Conservation (phyloP, 768 basidiomycete genomes). For the Mycena vitilis region DNA sequence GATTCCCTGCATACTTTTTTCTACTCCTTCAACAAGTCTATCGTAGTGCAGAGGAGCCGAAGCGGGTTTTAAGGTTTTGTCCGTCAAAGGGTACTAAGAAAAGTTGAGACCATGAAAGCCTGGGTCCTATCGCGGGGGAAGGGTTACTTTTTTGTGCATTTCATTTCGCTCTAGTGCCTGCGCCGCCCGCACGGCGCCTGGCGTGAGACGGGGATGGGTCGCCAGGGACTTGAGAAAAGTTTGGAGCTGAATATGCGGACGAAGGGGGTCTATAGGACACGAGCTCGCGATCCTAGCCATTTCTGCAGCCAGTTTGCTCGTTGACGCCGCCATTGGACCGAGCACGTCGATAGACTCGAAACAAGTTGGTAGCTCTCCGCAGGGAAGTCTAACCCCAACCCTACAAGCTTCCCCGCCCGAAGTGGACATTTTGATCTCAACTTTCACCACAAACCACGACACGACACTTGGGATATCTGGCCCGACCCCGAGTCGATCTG, state of each 20-base stretch:
- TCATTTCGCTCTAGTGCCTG: slow-evolving; percentile 66
- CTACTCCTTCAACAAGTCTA: slow-evolving; percentile 77
- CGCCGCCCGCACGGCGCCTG: slow-evolving; percentile 69
- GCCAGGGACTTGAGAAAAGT: slow-evolving; percentile 73
- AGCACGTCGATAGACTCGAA: not conserved
- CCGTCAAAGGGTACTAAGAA: slow-evolving; percentile 72
- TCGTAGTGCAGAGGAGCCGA: slow-evolving; percentile 82
- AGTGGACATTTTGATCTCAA: no score
- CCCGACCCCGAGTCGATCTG: no score
- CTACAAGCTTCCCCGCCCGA: no score
- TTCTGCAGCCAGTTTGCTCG: slow-evolving; percentile 57
- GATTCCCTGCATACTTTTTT: slow-evolving; percentile 82
- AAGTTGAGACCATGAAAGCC: slow-evolving; percentile 29
- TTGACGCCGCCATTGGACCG: slow-evolving; percentile 27
- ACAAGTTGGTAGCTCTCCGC: no score
- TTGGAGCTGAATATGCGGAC: slow-evolving; percentile 80
- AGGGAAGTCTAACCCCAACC: no score
- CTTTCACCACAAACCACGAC: no score
- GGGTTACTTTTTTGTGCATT: slow-evolving; percentile 66
- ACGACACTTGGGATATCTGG: no score
- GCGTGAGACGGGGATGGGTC: slow-evolving; percentile 75
- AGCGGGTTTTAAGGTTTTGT: slow-evolving; percentile 72
- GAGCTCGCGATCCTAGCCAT: slow-evolving; percentile 66
- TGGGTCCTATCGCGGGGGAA: slow-evolving; percentile 46
- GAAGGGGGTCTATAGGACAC: slow-evolving; percentile 81